Evolutionary conservation across 2,329 filamentous ascomycete genomes (phyloP), one percentile per base, ranked within the genome.

Genomic region (Stagonosporopsis tanaceti): DNA sequence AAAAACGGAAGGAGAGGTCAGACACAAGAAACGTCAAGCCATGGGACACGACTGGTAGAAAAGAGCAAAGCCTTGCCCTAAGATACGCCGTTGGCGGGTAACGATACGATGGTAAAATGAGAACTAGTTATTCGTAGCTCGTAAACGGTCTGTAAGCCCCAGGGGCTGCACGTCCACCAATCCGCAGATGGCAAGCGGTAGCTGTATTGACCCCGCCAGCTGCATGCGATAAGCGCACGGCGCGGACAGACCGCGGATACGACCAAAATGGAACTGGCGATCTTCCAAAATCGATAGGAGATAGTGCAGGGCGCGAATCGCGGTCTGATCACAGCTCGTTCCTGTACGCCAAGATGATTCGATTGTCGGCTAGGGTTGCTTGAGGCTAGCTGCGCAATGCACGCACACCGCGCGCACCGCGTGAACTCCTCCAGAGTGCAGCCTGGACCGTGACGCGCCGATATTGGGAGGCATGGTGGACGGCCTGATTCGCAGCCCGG

Each of bases 201-300:
- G 42, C 40, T 50, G 45, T 41, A 39, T 52, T 52, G 17, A 48
- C 30, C 51, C 37, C 37, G 7, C 25, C 48, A 34, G 52, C 54
- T 47, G 37, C 46, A 52, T 46, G 44, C 32, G 65, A 63, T 64
- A 69, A 62, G 65, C 50, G 59, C 56, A 60, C 51, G 50, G 58
- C 50, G 52, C 54, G 34, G 50, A 17, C 47, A 56, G 47, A 53
- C 61, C 41, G 44, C 58, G 40, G 38, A 64, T 60, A 65, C 59
- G 57, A 62, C 38, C 53, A 38, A 53, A 53, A 40, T 54, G 57
- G 46, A 61, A 62, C 50, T 66, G 60, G 47, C 55, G 58, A 60
- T 56, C 44, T 54, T 50, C 50, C 53, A 42, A 42, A 53, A 53
- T 44, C 45, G 63, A 68, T 58, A 66, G 56, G 64, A 66, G 59